phyloP scores from a whole-genome alignment of 805 yeast species.

The Sugiyamaella qingdaonensis region DNA sequence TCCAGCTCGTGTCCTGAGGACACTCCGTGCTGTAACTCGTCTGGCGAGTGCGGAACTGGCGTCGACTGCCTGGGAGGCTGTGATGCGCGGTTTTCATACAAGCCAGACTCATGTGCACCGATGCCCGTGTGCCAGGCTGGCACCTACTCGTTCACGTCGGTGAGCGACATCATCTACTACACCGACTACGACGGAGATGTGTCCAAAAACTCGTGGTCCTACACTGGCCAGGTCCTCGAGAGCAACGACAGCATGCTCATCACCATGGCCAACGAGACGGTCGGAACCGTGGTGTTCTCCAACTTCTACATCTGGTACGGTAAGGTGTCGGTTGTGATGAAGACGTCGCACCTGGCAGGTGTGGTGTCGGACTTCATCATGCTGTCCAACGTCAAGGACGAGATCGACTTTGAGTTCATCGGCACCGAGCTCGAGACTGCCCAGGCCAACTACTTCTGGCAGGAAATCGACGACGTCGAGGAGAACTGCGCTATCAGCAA shows the following conservation, averaged over 20 bases:
- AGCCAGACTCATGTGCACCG: constrained; percentile 73
- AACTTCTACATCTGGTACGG: constrained; percentile 87
- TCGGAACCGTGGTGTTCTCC: constrained; percentile 78
- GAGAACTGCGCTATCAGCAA: constrained; percentile 35
- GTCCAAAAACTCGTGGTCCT: constrained; percentile 62
- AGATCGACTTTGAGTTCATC: constrained; percentile 82
- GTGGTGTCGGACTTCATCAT: constrained; percentile 80
- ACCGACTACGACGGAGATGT: constrained; percentile 66
- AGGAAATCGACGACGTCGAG: constrained; percentile 66
- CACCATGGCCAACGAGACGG: constrained; percentile 72
- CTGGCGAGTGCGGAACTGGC: constrained; percentile 79
- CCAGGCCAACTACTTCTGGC: constrained; percentile 77
- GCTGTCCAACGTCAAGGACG: constrained; percentile 83
- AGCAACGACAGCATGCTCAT: constrained; percentile 54
- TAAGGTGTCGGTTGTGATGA: constrained; percentile 61
- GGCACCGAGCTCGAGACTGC: constrained; percentile 66
- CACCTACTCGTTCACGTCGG: constrained; percentile 27
- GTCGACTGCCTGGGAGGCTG: constrained; percentile 81
- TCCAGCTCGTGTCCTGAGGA: constrained; percentile 64
- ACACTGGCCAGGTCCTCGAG: constrained; percentile 47
- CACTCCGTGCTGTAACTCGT: constrained; percentile 81
- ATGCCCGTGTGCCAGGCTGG: constrained; percentile 64
- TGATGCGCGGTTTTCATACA: constrained; percentile 67
- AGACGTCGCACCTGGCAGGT: constrained; percentile 72
- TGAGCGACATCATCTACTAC: constrained; percentile 33